Evolutionary conservation across 208 protist species (phyloP).

Genomic region (Acanthamoeba lugdunensis): DNA sequence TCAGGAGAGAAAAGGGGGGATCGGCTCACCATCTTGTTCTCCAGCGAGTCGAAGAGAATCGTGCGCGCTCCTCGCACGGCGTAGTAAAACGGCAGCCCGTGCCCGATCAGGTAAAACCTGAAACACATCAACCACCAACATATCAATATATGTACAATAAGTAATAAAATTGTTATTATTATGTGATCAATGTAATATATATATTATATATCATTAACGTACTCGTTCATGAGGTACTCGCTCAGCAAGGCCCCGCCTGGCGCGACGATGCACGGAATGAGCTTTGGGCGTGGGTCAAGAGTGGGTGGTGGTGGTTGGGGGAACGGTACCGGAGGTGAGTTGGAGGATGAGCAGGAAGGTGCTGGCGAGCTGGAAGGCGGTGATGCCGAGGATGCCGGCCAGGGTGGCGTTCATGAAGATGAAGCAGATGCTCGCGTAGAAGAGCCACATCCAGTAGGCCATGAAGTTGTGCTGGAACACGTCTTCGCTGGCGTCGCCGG

Average conservation of each 20-base stretch:
- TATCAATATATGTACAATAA: too few species aligned
- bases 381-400: not conserved
- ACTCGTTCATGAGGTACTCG: slow-evolving; percentile 32
- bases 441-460: slow-evolving; percentile 48
- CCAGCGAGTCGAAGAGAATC: slow-evolving; percentile 16
- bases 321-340: not conserved
- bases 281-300: too few species aligned
- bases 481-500: not conserved
- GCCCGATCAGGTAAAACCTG: slow-evolving; percentile 11
- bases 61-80: not conserved
- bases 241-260: not conserved
- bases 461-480: not conserved
- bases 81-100: slow-evolving; percentile 37
- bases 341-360: slow-evolving; percentile 25
- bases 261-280: too few species aligned
- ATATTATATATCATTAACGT: too few species aligned
- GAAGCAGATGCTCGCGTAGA: slow-evolving; percentile 21
- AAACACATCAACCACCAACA: too few species aligned
- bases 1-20: too few species aligned
- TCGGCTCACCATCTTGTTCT: slow-evolving; percentile 36
- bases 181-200: too few species aligned
- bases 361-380: slow-evolving; percentile 13
- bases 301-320: not conserved
- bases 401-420: slow-evolving; percentile 5
- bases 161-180: too few species aligned